Evolutionary conservation across 1,284 basidiomycete genomes (phyloP).

Genomic region (Cryptococcus sp.): DNA sequence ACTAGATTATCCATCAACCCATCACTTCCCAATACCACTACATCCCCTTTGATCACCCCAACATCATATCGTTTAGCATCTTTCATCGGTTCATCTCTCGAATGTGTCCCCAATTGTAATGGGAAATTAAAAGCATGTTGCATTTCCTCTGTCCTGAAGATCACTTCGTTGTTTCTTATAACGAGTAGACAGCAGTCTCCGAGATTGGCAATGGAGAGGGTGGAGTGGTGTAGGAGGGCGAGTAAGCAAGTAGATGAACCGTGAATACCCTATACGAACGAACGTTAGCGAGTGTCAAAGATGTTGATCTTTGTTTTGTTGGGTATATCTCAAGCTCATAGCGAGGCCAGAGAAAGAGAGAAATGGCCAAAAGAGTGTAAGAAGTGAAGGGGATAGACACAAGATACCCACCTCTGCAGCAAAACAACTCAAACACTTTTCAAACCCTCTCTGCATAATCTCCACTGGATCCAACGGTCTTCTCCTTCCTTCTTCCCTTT

Average conservation of each 20-base stretch:
- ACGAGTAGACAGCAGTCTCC: conserved; percentile 89
- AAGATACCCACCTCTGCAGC: conserved; percentile 41
- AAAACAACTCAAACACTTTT: conserved; percentile 51
- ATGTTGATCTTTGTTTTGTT: too few species aligned
- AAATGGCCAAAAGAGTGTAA: too few species aligned
- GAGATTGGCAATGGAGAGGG: conserved; percentile 82
- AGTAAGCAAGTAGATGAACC: conserved; percentile 56
- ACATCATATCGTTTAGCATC: conserved; percentile 70
- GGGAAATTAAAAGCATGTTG: conserved; percentile 95
- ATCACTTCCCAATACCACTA: conserved; percentile 83
- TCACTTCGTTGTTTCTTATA: conserved; percentile 68
- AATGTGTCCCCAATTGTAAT: conserved; percentile 75
- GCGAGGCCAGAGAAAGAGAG: too few species aligned
- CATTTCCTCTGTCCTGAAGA: conserved; percentile 89
- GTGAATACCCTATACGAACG: conserved; percentile 48
- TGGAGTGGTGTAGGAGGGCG: conserved; percentile 60
- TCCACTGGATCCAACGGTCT: conserved; percentile 53
- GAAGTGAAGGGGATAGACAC: too few species aligned
- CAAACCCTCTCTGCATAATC: conserved; percentile 57
- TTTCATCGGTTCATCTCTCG: conserved; percentile 61
- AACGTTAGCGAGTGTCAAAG: too few species aligned
- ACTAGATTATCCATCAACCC: conserved; percentile 84
- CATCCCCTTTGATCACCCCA: conserved; percentile 76
- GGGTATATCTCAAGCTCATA: too few species aligned
- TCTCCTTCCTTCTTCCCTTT: conserved; percentile 1